Evolutionary conservation across 441 rosid genomes (phyloP), one percentile per base, ranked within the genome.

Genomic region (Flueggea neowawraea): DNA sequence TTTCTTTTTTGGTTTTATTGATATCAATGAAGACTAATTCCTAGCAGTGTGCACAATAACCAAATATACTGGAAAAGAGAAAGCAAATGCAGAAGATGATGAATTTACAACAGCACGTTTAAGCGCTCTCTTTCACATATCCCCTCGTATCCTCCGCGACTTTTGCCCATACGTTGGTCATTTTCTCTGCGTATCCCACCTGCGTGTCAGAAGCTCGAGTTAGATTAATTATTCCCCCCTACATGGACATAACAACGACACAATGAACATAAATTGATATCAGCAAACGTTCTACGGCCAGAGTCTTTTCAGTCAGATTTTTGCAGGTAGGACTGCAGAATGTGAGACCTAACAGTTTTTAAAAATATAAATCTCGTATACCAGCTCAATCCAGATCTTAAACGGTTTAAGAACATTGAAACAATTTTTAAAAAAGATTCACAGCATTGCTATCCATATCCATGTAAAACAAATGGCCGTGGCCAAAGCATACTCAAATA

Each of bases 131-230:
- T 53, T 74, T 84, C 53, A 77, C 84, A 66, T 91, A 89, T 55
- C 75, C 84, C 56, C 91, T 81, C 0, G 87, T 87, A 77, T 94
- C 98, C 64, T 94, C 98, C 3, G 95, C 95, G 57, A 82, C 93
- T 78, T 85, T 90, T 32, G 80, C 73, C 98, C 98, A 94, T 61
- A 91, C 96, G 22, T 82, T 82, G 6, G 88, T 86, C 4, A 91
- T 94, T 76, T 91, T 94, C 77, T 94, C 99, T 9, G 97, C 96
- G 70, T 89, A 94, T 61, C 95, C 99, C 72, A 87, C 95, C 97
- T 90, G 85, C 61, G 61, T 14, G 31, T 65, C 22, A 48, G 54
- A 44, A 65, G 61, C 6, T 8, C 31, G 43, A 48, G 12, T 11
- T 14, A 43, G 10, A 43, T 6, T 43, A 43, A 6, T 14, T 9